Base-by-base conservation (phyloP, 2,329 filamentous ascomycete genomes). In the Calonectria honghensis region DNA sequence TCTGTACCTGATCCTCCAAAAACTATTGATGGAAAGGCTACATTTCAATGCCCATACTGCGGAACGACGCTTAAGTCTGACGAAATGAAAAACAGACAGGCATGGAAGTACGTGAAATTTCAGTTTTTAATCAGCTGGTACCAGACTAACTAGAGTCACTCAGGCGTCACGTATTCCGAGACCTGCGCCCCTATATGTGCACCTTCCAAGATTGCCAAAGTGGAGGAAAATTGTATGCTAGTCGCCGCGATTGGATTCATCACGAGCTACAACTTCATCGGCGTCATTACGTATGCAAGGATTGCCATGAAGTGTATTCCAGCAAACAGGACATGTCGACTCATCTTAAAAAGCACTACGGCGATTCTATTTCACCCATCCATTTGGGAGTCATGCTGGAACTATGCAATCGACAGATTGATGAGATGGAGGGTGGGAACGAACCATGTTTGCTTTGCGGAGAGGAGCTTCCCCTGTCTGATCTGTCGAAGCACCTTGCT, bases 181-280 rank as follows among this genome's bases (percentile, higher is more conserved):
- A 73, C 24, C 51, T 73, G n/a, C 63, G 64, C 9, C 70, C 70
- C 4, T 68, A 73, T 52, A 35, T 68, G n/a, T 73, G 70, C n/a
- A 73, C 70, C 14, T 73, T 73, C 32, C 16, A 59, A 73, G 31
- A 63, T 35, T 73, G 70, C 31, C 63, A 63, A 16, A 73, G 68
- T 18, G 20, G 20, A 20, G 64, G 35, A 18, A 73, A 73, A 35
- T 32, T 73, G 18, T 73, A 73, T n/a, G 16, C 52, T n/a, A 73
- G 37, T 29, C 63, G 70, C 27, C 64, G 50, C 16, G 70, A 73
- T 11, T 73, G 70, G 70, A 63, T 52, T 11, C 18, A 73, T 68
- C 70, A 73, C 64, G 70, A 73, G 39, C 18, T 73, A 16, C 70
- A 73, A n/a, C 68, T 73, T 24, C 70, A 73, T 37, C 64, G 70